These are phyloP conservation scores for Kodamaea ohmeri DNA, from an alignment of 1,139 yeast genomes.

Conservation along the genomic window DNA sequence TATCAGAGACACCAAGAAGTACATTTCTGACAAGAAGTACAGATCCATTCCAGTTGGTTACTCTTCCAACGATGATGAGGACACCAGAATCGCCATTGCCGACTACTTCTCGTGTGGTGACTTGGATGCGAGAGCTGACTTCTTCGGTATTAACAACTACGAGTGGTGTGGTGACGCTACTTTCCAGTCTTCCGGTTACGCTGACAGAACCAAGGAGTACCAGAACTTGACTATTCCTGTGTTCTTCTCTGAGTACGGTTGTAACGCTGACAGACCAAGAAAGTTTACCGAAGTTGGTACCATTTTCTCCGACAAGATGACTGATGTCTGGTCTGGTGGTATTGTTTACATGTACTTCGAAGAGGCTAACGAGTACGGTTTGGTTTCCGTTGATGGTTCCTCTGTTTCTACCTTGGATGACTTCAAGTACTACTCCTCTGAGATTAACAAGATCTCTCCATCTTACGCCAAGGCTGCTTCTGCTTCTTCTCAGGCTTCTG, in stretches of 20 bases:
- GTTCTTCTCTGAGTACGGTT: slow-evolving; percentile 84
- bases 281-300: slow-evolving; percentile 64
- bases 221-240: slow-evolving; percentile 70
- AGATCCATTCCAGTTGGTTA: slow-evolving; percentile 88
- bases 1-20: slow-evolving; percentile 84
- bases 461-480: slow-evolving; percentile 30
- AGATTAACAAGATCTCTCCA: slow-evolving; percentile 54
- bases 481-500: slow-evolving; percentile 24
- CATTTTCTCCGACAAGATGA: slow-evolving; percentile 39
- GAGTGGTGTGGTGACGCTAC: slow-evolving; percentile 84
- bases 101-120: slow-evolving; percentile 78
- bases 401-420: slow-evolving; percentile 42
- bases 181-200: slow-evolving; percentile 71
- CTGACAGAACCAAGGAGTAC: slow-evolving; percentile 56
- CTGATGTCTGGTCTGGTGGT: slow-evolving; percentile 88
- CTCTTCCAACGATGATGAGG: slow-evolving; percentile 83
- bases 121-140: slow-evolving; percentile 68
- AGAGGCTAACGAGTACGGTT: slow-evolving; percentile 79
- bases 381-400: slow-evolving; percentile 53
- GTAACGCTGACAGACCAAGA: slow-evolving; percentile 64
- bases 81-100: slow-evolving; percentile 71
- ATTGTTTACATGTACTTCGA: slow-evolving; percentile 81
- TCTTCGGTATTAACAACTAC: slow-evolving; percentile 88
- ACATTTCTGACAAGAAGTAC: slow-evolving; percentile 61
- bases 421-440: slow-evolving; percentile 52